A percentile compares a stretch with the other conserved stretches of the same genome.
phyloP scores from a whole-genome alignment of 306 rosid genomes.

The Trifolium repens region DNA sequence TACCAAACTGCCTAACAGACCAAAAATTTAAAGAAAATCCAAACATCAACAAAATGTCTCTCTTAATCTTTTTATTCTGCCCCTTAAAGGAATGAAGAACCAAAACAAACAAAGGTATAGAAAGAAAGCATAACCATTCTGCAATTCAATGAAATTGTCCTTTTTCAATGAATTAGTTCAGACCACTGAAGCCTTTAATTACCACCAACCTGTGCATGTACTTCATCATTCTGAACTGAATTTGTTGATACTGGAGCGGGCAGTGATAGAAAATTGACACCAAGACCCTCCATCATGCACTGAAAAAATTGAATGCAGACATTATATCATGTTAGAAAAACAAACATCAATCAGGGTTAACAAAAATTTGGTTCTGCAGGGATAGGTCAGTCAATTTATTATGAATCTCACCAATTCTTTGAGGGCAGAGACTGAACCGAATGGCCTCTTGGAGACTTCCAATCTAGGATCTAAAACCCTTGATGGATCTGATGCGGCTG shows the following conservation, averaged over 20 bases:
- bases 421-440: slow-evolving; percentile 70
- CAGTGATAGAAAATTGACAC: slow-evolving; percentile 60
- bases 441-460: slow-evolving; percentile 66
- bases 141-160: slow-evolving; percentile 15
- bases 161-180: slow-evolving; percentile 34
- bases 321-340: slow-evolving; percentile 38
- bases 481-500: slow-evolving; percentile 62
- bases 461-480: slow-evolving; percentile 66
- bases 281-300: slow-evolving; percentile 86
- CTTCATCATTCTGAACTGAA: slow-evolving; percentile 76
- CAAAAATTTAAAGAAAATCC: slow-evolving; percentile 16
- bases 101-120: slow-evolving; percentile 15
- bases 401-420: slow-evolving; percentile 69
- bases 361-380: background rate
- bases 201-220: slow-evolving; percentile 84
- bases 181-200: slow-evolving; percentile 30
- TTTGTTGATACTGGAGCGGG: slow-evolving; percentile 60
- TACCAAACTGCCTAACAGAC: slow-evolving; percentile 13
- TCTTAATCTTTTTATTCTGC: background rate
- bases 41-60: slow-evolving; percentile 17
- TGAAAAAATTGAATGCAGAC: slow-evolving; percentile 52
- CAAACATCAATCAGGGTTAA: background rate
- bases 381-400: slow-evolving; percentile 5
- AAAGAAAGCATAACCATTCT: slow-evolving; percentile 12
- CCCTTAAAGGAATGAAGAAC: slow-evolving; percentile 3